phyloP scores from a whole-genome alignment of 768 basidiomycete genomes.

The Lentinula raphanica region DNA sequence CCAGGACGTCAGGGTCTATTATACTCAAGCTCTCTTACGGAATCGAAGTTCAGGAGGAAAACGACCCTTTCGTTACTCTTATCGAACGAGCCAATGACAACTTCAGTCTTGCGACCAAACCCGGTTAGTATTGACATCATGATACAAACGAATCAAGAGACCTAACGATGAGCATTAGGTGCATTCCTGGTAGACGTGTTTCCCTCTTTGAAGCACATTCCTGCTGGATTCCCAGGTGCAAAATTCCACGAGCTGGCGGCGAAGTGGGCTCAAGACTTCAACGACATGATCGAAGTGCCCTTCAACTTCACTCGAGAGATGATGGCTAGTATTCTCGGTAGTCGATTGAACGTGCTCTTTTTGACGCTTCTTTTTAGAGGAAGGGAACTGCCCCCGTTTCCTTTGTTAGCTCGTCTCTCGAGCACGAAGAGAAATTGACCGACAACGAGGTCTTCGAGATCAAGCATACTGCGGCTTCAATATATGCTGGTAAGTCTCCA shows the following conservation, averaged over 20 bases:
- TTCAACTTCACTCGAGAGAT: constrained; percentile 39
- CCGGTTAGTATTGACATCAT: constrained; percentile 29
- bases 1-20: constrained; percentile 46
- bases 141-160: too few species aligned
- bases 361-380: constrained; percentile 21
- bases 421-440: constrained; percentile 27
- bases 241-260: constrained; percentile 44
- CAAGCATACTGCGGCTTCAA: constrained; percentile 38
- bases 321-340: constrained; percentile 30
- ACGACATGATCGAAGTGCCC: constrained; percentile 38
- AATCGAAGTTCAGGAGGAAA: constrained; percentile 45
- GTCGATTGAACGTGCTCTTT: background rate
- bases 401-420: constrained; percentile 37
- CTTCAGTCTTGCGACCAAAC: constrained; percentile 43
- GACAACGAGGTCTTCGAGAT: constrained; percentile 32
- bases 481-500: constrained; percentile 35
- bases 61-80: constrained; percentile 46
- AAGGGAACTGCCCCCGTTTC: constrained; percentile 37
- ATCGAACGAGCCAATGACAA: constrained; percentile 48
- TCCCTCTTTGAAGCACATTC: constrained; percentile 39
- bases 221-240: constrained; percentile 54
- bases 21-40: constrained; percentile 54
- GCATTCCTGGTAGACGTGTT: constrained; percentile 40
- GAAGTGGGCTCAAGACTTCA: constrained; percentile 32
- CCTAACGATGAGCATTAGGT: constrained; percentile 8